A percentile compares a stretch with the other conserved stretches of the same genome.
These are phyloP conservation scores for Heterobasidion irregulare DNA, from an alignment of 1,284 basidiomycete species.

Conservation along the genomic window DNA sequence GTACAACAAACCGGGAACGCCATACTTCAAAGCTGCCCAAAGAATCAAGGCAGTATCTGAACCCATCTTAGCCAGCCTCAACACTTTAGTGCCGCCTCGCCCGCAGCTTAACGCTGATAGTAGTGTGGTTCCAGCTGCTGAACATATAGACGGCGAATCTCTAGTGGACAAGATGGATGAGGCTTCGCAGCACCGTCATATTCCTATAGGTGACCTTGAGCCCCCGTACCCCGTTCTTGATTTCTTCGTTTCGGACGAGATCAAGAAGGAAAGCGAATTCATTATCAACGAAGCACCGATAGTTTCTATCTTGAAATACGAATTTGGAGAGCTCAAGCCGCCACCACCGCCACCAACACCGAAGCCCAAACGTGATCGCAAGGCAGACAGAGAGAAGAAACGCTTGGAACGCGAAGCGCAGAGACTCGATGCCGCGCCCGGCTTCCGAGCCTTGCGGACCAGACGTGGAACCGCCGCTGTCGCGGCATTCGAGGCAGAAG, in stretches of 20 bases:
- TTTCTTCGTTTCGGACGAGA: constrained; percentile 43
- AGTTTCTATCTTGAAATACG: constrained; percentile 60
- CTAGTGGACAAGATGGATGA: not conserved
- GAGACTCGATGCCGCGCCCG: constrained; percentile 16
- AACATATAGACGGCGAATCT: too few species aligned
- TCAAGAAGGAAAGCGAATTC: constrained; percentile 44
- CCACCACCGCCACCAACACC: constrained; percentile 34
- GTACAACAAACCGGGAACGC: constrained; percentile 78
- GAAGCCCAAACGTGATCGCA: constrained; percentile 9
- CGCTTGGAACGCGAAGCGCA: not conserved
- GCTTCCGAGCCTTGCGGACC: constrained; percentile 26
- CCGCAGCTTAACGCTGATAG: not conserved
- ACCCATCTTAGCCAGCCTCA: constrained; percentile 55
- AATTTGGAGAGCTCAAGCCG: constrained; percentile 54
- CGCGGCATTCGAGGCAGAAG: constrained; percentile 3
- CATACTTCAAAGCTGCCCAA: constrained; percentile 68
- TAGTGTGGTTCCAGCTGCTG: too few species aligned
- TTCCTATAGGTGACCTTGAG: constrained; percentile 60
- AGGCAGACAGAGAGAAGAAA: constrained; percentile 7
- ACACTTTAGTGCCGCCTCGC: constrained; percentile 20
- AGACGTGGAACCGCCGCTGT: constrained; percentile 18
- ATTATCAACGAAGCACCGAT: constrained; percentile 52
- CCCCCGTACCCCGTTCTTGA: constrained; percentile 48
- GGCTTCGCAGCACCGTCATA: not conserved
- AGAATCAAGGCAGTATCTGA: constrained; percentile 56